These are phyloP conservation scores for Eucalyptus sp. DNA, from an alignment of 345 rosid species.

Conservation along the genomic window DNA sequence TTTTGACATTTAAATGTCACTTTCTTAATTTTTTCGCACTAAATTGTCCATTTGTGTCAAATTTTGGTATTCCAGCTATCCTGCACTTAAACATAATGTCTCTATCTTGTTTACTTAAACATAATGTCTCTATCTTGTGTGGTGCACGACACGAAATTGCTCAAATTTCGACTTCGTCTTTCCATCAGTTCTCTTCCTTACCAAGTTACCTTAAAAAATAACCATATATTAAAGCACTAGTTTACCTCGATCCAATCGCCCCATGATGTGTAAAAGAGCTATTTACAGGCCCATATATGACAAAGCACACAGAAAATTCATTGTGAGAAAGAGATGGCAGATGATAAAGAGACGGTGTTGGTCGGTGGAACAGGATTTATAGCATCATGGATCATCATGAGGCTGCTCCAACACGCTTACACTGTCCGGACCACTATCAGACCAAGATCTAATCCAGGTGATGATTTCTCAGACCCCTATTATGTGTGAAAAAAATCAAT, in stretches of 20 bases:
- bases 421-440: not conserved
- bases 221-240: not conserved
- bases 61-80: rapidly evolving
- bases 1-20: rapidly evolving
- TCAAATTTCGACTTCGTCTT: not conserved
- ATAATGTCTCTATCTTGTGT: not conserved
- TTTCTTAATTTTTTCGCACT: rapidly evolving
- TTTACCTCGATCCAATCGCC: not conserved
- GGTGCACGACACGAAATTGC: not conserved
- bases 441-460: not conserved
- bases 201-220: not conserved
- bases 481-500: not conserved
- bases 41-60: rapidly evolving
- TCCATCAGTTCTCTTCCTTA: not conserved
- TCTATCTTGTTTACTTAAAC: not conserved
- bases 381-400: slow-evolving; percentile 2
- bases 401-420: slow-evolving; percentile 1
- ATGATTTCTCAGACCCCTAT: not conserved
- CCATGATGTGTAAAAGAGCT: not conserved
- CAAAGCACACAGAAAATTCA: not conserved
- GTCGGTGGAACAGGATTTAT: not conserved
- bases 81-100: too few species aligned
- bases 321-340: not conserved
- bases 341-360: not conserved
- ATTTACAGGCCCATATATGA: not conserved